Conservation (phyloP, 768 basidiomycete genomes). For the Mrakia gelida region DNA sequence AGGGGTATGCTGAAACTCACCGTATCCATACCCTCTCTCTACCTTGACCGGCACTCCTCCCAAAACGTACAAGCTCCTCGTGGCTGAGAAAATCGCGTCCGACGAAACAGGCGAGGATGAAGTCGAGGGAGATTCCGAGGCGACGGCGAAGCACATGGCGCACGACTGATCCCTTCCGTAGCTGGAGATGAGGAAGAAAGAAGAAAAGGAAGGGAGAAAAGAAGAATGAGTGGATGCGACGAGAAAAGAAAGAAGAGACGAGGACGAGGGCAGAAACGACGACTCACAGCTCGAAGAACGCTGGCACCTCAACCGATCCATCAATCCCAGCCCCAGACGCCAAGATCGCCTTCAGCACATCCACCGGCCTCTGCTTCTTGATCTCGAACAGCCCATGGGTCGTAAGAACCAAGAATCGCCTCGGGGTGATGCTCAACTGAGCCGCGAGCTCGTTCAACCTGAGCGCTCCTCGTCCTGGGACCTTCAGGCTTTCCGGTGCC, state of each 20-base stretch:
- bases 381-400: constrained; percentile 80
- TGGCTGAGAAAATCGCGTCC: constrained; percentile 33
- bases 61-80: constrained; percentile 39
- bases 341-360: constrained; percentile 74
- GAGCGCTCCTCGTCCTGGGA: constrained; percentile 36
- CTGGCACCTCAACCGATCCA: constrained; percentile 69
- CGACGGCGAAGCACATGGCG: constrained; percentile 82
- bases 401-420: constrained; percentile 80
- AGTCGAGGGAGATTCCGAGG: constrained; percentile 43
- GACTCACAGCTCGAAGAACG: constrained; percentile 71
- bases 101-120: constrained; percentile 51
- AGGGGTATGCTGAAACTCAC: not conserved
- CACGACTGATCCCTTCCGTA: constrained; percentile 90
- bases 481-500: constrained; percentile 38
- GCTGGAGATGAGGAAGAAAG: constrained; percentile 47
- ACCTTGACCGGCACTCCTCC: constrained; percentile 56
- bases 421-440: constrained; percentile 68
- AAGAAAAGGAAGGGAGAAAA: not conserved
- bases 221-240: not conserved
- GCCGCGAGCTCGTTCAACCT: constrained; percentile 67
- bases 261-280: constrained; percentile 6
- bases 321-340: constrained; percentile 52
- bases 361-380: constrained; percentile 73
- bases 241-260: constrained; percentile 10
- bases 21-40: constrained; percentile 35